Conservation (phyloP, 2,329 filamentous ascomycete species). For the Cytospora mali region DNA sequence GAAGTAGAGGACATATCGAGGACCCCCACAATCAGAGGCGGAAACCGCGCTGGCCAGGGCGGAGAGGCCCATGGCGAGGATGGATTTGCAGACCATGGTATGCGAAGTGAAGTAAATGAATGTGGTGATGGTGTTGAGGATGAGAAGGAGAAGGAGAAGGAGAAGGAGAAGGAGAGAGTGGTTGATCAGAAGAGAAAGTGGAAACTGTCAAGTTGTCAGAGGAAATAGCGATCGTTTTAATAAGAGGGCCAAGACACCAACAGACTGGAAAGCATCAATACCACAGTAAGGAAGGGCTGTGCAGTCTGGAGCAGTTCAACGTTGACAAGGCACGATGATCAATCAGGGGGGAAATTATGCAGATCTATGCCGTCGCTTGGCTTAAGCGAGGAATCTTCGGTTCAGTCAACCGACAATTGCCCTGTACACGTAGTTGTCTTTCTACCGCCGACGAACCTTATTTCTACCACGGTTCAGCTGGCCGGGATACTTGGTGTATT, state of each 20-base stretch:
- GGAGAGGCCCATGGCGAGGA: constrained; percentile 12
- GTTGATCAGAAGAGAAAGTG: neutral
- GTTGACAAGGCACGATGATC: neutral
- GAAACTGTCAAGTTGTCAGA: neutral
- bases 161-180: neutral
- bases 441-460: neutral
- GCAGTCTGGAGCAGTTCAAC: no score
- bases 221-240: no score
- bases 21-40: constrained; percentile 2
- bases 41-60: constrained; percentile 11
- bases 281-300: no score
- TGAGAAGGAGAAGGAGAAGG: neutral
- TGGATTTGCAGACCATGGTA: constrained; percentile 21
- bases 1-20: constrained; percentile 26
- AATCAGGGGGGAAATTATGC: neutral
- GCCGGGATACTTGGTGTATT: neutral
- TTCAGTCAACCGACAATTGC: neutral
- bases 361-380: neutral
- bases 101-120: neutral
- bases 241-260: no score
- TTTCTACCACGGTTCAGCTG: neutral
- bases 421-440: neutral
- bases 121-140: neutral
- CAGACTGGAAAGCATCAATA: no score
- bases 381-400: neutral